Evolutionary conservation across 805 yeast species (phyloP).

Genomic region (Hanseniaspora meyeri): DNA sequence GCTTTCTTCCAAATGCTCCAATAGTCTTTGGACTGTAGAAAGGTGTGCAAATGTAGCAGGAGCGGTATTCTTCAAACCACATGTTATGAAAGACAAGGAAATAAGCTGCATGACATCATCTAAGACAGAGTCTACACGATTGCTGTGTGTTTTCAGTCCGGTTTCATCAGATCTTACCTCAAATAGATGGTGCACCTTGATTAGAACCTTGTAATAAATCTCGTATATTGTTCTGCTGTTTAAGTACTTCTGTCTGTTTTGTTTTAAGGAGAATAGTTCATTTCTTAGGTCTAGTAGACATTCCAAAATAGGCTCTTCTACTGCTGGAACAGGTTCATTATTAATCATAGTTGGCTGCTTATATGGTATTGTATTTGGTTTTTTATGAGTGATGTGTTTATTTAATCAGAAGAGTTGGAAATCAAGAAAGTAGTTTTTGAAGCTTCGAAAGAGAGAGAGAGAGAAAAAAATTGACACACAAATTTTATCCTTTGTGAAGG

Average conservation of each 20-base stretch:
- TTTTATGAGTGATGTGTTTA: not conserved
- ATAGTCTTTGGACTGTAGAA: constrained; percentile 69
- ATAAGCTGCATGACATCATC: constrained; percentile 86
- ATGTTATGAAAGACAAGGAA: constrained; percentile 77
- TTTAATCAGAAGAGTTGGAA: not conserved
- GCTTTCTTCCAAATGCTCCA: constrained; percentile 71
- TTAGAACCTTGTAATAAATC: constrained; percentile 47
- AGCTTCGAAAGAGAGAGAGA: too few species aligned
- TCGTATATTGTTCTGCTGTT: constrained; percentile 55
- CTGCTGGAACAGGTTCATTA: constrained; percentile 27
- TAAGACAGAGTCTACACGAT: constrained; percentile 55
- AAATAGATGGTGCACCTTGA: constrained; percentile 41
- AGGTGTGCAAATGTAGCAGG: constrained; percentile 90
- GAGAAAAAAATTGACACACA: too few species aligned
- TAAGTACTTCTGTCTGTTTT: constrained; percentile 51
- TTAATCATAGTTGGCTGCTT: constrained; percentile 18
- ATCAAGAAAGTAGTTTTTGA: not conserved
- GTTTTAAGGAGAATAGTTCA: constrained; percentile 38
- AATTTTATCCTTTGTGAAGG: too few species aligned
- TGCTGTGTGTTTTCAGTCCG: constrained; percentile 24
- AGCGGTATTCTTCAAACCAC: constrained; percentile 79
- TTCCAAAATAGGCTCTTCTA: constrained; percentile 30
- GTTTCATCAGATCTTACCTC: constrained; percentile 31
- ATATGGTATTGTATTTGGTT: not conserved
- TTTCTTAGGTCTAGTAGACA: constrained; percentile 34